These are phyloP conservation scores for Trifolium fragiferum DNA, from an alignment of 306 rosid species.

Conservation along the genomic window DNA sequence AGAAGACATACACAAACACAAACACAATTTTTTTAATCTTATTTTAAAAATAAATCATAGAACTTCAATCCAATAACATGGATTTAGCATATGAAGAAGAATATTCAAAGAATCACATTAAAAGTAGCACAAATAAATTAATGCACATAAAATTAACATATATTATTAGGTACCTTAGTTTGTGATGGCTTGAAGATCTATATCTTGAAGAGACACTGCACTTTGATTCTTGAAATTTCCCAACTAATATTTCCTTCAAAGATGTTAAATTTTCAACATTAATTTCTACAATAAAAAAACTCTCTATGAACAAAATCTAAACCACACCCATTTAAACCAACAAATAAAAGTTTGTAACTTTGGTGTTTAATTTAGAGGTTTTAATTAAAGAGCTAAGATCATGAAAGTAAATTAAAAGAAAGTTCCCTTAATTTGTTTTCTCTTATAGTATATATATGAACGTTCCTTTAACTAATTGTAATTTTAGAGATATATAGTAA, in stretches of 20 bases:
- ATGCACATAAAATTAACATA: constrained; percentile 45
- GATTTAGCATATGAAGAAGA: constrained; percentile 42
- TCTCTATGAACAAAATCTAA: constrained; percentile 16
- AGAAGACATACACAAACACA: not conserved
- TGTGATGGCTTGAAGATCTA: constrained; percentile 23
- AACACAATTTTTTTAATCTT: not conserved
- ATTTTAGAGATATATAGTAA: constrained; percentile 19
- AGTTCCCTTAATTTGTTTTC: not conserved
- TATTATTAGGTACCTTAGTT: constrained; percentile 21
- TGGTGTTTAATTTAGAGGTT: not conserved
- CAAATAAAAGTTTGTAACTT: constrained; percentile 40
- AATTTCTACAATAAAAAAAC: not conserved
- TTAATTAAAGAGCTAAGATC: not conserved
- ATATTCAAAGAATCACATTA: constrained; percentile 45
- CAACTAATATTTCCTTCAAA: constrained; percentile 3
- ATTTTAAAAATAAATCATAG: not conserved
- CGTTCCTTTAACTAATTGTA: not conserved
- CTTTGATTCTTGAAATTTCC: not conserved
- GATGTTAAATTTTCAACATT: not conserved
- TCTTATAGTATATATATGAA: not conserved
- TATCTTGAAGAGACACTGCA: constrained; percentile 8
- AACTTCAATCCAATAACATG: constrained; percentile 20
- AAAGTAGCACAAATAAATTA: constrained; percentile 30
- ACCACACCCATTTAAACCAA: constrained; percentile 30
- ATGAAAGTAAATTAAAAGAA: not conserved